phyloP scores from a whole-genome alignment of 805 yeast genomes.

The Jamesozyma gamospora region DNA sequence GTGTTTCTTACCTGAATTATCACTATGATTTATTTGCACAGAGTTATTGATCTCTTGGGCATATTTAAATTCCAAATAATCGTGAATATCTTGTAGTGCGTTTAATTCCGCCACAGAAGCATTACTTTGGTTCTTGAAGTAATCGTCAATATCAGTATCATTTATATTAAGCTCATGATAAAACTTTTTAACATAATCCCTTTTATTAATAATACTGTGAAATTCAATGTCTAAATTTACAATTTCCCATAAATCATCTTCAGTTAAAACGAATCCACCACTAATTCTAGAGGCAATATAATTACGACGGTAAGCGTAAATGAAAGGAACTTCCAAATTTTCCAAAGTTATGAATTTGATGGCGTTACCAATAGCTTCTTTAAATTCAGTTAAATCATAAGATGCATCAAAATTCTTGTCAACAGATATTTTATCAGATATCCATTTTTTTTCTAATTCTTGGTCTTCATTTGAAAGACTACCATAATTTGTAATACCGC shows the following conservation, averaged over 20 bases:
- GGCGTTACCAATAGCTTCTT: conserved; percentile 58
- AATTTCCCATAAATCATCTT: conserved; percentile 89
- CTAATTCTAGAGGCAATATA: conserved; percentile 42
- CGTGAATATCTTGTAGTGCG: conserved; percentile 65
- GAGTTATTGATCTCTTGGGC: conserved; percentile 34
- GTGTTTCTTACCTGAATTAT: conserved; percentile 38
- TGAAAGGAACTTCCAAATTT: conserved; percentile 83
- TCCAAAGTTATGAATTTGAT: conserved; percentile 67
- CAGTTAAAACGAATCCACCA: conserved; percentile 42
- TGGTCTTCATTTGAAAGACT: conserved; percentile 57
- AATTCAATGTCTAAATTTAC: conserved; percentile 79
- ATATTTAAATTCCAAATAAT: conserved; percentile 67
- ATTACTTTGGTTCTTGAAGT: conserved; percentile 45
- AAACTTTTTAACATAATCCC: conserved; percentile 49
- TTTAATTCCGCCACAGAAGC: conserved; percentile 51
- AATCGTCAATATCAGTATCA: conserved; percentile 50
- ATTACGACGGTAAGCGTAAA: conserved; percentile 92
- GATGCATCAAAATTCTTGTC: conserved; percentile 40
- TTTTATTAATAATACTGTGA: conserved; percentile 73
- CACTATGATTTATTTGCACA: conserved; percentile 19
- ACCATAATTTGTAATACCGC: conserved; percentile 54
- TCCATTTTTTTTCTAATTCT: conserved; percentile 68
- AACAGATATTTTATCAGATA: conserved; percentile 49
- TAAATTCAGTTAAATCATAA: conserved; percentile 44
- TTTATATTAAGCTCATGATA: conserved; percentile 43